A percentile compares a stretch with the other conserved stretches of the same genome.
phyloP scores from a whole-genome alignment of 345 rosid genomes.

The Laguncularia racemosa region DNA sequence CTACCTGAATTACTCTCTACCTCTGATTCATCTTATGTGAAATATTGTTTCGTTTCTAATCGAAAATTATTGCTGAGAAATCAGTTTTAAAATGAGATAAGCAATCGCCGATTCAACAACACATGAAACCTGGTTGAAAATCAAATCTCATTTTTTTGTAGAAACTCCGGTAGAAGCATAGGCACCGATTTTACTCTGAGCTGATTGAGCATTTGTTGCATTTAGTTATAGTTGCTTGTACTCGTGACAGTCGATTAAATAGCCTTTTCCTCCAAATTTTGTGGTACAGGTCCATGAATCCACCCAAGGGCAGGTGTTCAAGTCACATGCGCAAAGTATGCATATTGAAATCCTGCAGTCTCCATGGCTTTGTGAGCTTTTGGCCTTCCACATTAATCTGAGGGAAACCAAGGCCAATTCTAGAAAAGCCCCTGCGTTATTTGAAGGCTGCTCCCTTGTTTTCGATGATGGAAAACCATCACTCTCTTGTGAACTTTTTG shows the following conservation, averaged over 20 bases:
- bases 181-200: background rate
- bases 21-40: too few relatives aligned
- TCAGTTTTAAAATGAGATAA: too few relatives aligned
- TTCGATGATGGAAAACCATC: conserved; percentile 64
- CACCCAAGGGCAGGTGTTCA: conserved; percentile 90
- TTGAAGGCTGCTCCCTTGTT: conserved; percentile 54
- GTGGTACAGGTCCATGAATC: conserved; percentile 64
- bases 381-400: conserved; percentile 83
- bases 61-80: too few relatives aligned
- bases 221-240: too few relatives aligned
- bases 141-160: background rate
- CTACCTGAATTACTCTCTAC: too few relatives aligned
- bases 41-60: too few relatives aligned
- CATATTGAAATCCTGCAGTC: conserved; percentile 87
- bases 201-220: too few relatives aligned
- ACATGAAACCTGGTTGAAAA: background rate
- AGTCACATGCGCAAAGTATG: conserved; percentile 76
- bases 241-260: background rate
- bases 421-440: conserved; percentile 37
- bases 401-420: conserved; percentile 45
- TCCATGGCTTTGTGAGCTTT: conserved; percentile 91
- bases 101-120: too few relatives aligned
- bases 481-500: conserved; percentile 70
- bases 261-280: background rate
- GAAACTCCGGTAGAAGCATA: too few relatives aligned